Base-by-base conservation (phyloP, 2,329 filamentous ascomycete species). In the Aspergillus sp. region DNA sequence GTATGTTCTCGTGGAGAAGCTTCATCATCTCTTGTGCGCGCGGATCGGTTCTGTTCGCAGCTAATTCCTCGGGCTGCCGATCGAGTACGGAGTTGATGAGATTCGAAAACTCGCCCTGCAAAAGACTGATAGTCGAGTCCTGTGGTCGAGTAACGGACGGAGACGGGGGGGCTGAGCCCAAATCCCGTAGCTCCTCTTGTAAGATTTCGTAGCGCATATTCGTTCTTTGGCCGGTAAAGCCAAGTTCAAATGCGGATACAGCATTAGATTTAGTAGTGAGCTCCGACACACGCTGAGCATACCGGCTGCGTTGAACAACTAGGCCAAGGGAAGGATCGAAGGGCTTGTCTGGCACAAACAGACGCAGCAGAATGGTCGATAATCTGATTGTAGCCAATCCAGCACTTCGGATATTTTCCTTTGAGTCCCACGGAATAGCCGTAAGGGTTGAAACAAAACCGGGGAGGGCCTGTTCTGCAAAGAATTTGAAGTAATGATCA, bases 41-140 rank as follows among this genome's bases (percentile, higher is more conserved):
- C 2, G 48, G 43, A 8, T 49, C 45, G 8, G 44, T 47, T 8
- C 51, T 49, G 3, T 45, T 33, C 9, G 42, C 46, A n/a, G 46
- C 60, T 1, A 66, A 57, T 5, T 55, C 48, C 33, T 69, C 68
- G 0, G 60, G 60, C 9, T 55, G 59, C 45, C 64, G 59, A 29
- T 74, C 71, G 26, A 82, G 68, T 10, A 84, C 69, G n/a, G 78
- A 74, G 50, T 82, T 84, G 36, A 94, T 69, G 28, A 94, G 69
- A 51, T 86, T 90, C 44, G 77, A 79, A 57, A 97, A 91, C 56
- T 96, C 88, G 6, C 84, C 85, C 56, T 96, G 89, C 3, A 97
- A 70, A 39, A 83, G 72, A 45, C 76, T 71, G 7, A 94, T 73
- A 55, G 87, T 79, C 0, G 86, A 88, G 1, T 69, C 65, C 8